Base-by-base conservation (phyloP, 768 basidiomycete species). In the Rhizopogon rudus region DNA sequence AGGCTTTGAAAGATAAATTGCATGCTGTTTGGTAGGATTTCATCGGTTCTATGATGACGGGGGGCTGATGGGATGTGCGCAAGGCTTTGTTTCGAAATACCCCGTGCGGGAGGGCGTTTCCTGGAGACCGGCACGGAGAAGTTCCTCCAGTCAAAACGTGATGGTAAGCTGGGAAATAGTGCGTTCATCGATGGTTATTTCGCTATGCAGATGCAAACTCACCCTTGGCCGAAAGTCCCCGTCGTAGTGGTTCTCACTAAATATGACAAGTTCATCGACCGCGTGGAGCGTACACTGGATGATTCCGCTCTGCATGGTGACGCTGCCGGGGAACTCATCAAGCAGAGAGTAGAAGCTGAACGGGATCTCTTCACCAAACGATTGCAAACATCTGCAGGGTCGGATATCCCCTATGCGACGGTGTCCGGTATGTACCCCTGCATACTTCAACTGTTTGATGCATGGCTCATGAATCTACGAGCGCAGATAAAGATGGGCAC, bases 1-100 rank as follows among this genome's bases (percentile, higher is more conserved):
- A 29, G 5, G 31, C 39, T 13, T n/a, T 60, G 25, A 55, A 50
- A 25, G 59, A 60, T 7, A 6, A 41, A 25, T 29, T 60, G 13
- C 59, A 60, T 52, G 59, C 59, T 5, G 37, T 60, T 28, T 60
- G 59, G 59, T 60, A 51, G 5, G 55, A 17, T 25, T 25, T 25
- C 25, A 5, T 25, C 25, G 25, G 4, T 5, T 25, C 3, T 25
- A 5, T 25, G 25, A 25, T 25, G 4, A 5, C 4, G 25, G 10
- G 13, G 5, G 10, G 10, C 45, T 48, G 28, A 49, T 7, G 17
- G 2, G 20, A 10, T 42, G 16, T 25, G 22, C n/a, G 4, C 17
- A 7, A 55, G 54, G 54, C 39, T 55, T n/a, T 44, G 54, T 31
- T 40, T 55, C 20, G 33, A 37, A n/a, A 40, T 40, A 10, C 40